Evolutionary conservation across 345 rosid genomes (phyloP).

Genomic region (Microcos paniculata): DNA sequence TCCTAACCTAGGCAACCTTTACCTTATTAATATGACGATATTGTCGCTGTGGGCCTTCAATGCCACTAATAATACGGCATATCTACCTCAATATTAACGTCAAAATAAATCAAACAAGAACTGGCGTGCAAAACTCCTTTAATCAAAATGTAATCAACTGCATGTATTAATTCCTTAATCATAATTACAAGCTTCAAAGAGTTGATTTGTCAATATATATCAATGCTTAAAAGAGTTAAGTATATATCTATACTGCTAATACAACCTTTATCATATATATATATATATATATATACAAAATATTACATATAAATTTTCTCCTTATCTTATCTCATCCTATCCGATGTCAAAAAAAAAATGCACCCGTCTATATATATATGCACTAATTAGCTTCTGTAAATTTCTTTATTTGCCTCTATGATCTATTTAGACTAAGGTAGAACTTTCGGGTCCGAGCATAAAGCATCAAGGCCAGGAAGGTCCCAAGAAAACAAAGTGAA

Average conservation of each 20-base stretch:
- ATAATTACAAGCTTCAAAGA: neutral
- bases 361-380: too few species aligned
- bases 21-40: neutral
- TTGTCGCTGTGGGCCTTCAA: neutral
- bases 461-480: constrained; percentile 49
- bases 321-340: too few species aligned
- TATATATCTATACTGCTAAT: too few species aligned
- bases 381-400: too few species aligned
- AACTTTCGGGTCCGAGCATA: constrained; percentile 54
- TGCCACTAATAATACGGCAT: neutral
- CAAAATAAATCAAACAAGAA: neutral
- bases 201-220: neutral
- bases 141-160: neutral
- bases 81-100: neutral
- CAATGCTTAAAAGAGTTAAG: constrained; percentile 24
- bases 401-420: too few species aligned
- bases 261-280: too few species aligned
- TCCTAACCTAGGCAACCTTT: neutral
- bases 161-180: neutral
- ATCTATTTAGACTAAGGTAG: too few species aligned
- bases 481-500: constrained; percentile 51
- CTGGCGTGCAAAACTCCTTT: neutral
- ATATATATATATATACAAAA: too few species aligned
- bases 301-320: too few species aligned
- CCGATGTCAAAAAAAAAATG: too few species aligned